Evolutionary conservation across 371 early-diverging fungal species (phyloP).

Genomic region (Basidiobolus meristosporus): DNA sequence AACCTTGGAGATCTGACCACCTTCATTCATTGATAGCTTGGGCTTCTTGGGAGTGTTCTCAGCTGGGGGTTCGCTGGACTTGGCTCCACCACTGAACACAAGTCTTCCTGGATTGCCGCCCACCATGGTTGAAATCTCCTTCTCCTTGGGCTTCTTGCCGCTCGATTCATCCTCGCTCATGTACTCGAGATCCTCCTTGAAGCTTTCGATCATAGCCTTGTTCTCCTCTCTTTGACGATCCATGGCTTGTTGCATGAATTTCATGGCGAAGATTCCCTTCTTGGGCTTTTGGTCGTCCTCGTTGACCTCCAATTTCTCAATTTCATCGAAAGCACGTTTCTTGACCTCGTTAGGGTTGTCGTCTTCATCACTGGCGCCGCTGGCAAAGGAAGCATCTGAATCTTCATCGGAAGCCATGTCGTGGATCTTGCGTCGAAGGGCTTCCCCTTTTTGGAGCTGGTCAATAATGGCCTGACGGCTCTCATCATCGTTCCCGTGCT

Average conservation of each 20-base stretch:
- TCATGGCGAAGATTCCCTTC: conserved; percentile 84
- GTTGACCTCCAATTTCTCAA: conserved; percentile 17
- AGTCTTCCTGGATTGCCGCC: conserved; percentile 35
- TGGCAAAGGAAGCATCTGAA: conserved; percentile 22
- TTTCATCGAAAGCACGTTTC: conserved; percentile 15
- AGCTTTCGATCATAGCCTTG: conserved; percentile 10
- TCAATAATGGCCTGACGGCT: conserved; percentile 69
- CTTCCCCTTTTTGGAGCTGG: conserved; percentile 64
- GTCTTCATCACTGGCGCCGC: conserved; percentile 17
- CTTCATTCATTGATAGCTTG: conserved; percentile 24
- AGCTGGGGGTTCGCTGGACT: not conserved
- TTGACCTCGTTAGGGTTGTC: conserved; percentile 13
- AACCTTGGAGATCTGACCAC: conserved; percentile 34
- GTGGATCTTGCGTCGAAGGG: conserved; percentile 60
- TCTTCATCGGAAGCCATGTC: conserved; percentile 36
- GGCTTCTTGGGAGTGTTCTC: not conserved
- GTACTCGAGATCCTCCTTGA: conserved; percentile 13
- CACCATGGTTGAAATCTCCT: conserved; percentile 10
- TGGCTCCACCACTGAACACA: conserved; percentile 14
- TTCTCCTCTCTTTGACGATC: conserved; percentile 25
- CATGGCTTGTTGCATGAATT: conserved; percentile 84
- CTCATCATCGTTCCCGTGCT: conserved; percentile 42
- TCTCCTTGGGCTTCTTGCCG: conserved; percentile 10
- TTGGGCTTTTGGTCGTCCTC: conserved; percentile 27
- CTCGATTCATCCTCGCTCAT: conserved; percentile 14